Percentiles rank a stretch among this genome's conserved stretches.
phyloP scores from a whole-genome alignment of 805 yeast genomes.

The Candida patagonica region DNA sequence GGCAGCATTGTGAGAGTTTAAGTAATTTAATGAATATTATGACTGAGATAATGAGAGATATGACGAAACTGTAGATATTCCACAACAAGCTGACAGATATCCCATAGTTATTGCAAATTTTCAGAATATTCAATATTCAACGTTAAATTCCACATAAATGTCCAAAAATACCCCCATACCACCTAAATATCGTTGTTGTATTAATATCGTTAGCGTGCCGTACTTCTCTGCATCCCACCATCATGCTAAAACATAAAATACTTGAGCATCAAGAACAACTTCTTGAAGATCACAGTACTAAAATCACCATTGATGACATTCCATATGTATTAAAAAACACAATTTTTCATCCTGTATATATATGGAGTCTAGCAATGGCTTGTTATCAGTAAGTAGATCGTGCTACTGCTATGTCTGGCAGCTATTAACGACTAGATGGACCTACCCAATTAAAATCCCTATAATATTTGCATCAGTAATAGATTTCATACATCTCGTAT shows the following conservation, averaged over 20 bases:
- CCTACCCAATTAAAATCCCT: background rate
- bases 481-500: slow-evolving; percentile 4
- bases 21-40: no score
- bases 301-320: slow-evolving; percentile 8
- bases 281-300: background rate
- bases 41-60: no score
- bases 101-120: no score
- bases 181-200: no score
- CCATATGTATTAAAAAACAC: slow-evolving; percentile 6
- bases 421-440: background rate
- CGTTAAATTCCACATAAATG: no score
- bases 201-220: no score
- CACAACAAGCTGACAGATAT: no score
- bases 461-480: slow-evolving; percentile 6
- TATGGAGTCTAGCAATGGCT: slow-evolving; percentile 8
- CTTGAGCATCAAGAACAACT: background rate
- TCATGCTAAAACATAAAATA: background rate
- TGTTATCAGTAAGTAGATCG: slow-evolving; percentile 5
- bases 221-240: no score
- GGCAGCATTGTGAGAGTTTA: slow-evolving; percentile 13
- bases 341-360: slow-evolving; percentile 9
- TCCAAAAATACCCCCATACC: no score
- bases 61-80: no score
- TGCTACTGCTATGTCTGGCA: background rate
- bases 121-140: no score